A percentile compares a stretch with the other conserved stretches of the same genome.
Conservation (phyloP, 257 asterid genomes). For the Solanum gracilifrons region DNA sequence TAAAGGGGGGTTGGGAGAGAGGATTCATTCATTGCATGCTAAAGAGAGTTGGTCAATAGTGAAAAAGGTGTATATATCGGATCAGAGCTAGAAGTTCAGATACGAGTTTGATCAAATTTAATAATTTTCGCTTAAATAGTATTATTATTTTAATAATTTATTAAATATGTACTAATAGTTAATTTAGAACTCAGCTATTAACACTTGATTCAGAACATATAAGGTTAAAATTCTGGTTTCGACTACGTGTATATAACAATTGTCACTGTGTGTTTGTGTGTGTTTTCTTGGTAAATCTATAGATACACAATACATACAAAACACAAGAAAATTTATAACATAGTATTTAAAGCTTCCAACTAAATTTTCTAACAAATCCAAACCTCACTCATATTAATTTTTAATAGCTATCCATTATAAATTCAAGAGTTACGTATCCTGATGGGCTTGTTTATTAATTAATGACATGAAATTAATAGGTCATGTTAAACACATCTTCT, state of each 20-base stretch:
- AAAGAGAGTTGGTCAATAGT: background rate
- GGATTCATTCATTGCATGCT: background rate
- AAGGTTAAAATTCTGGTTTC: no score
- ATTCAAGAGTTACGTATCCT: slow-evolving; percentile 1
- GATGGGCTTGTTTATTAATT: background rate
- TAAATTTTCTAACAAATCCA: slow-evolving; percentile 9
- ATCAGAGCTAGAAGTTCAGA: no score
- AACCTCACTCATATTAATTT: slow-evolving; percentile 2
- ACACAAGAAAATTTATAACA: background rate
- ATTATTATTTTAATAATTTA: no score
- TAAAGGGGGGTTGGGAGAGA: background rate
- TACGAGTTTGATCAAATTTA: background rate
- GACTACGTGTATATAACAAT: background rate
- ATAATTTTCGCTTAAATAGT: no score
- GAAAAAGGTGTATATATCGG: background rate
- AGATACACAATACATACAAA: background rate
- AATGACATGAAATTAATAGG: background rate
- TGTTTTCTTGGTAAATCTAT: background rate
- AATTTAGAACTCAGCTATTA: no score
- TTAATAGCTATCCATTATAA: slow-evolving; percentile 6
- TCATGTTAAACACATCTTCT: background rate
- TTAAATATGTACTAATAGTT: no score
- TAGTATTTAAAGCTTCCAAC: background rate
- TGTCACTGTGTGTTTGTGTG: background rate
- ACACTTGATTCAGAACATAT: background rate